Conservation (phyloP, 805 yeast species). For the Kodamaea neixiangensis region DNA sequence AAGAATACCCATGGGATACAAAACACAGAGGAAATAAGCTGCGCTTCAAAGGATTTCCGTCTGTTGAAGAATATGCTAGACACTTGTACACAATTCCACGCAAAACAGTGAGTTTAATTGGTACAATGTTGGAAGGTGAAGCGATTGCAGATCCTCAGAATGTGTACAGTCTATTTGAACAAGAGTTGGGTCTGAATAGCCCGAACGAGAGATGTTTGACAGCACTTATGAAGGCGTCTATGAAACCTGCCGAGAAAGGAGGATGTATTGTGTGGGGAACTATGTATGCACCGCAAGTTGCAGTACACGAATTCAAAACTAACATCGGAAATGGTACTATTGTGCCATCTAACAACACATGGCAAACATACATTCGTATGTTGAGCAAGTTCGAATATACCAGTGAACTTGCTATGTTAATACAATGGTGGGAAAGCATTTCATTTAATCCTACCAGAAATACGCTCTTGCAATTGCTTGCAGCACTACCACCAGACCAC, state of each 20-base stretch:
- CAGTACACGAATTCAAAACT: slow-evolving; percentile 57
- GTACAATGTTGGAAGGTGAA: slow-evolving; percentile 41
- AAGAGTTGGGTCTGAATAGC: slow-evolving; percentile 21
- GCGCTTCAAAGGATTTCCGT: slow-evolving; percentile 13
- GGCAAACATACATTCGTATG: slow-evolving; percentile 55
- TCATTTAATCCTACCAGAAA: slow-evolving; percentile 42
- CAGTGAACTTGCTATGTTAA: slow-evolving; percentile 50
- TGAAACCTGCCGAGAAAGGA: slow-evolving; percentile 18
- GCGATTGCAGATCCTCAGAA: slow-evolving; percentile 27
- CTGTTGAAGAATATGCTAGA: slow-evolving; percentile 28
- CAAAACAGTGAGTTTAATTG: slow-evolving; percentile 31
- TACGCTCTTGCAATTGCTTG: slow-evolving; percentile 42
- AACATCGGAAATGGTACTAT: slow-evolving; percentile 29
- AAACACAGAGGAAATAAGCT: background rate
- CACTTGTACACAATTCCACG: slow-evolving; percentile 22
- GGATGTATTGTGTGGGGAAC: slow-evolving; percentile 48
- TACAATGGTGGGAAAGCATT: slow-evolving; percentile 57
- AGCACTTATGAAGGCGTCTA: slow-evolving; percentile 53
- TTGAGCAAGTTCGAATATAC: slow-evolving; percentile 49
- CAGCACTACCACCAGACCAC: slow-evolving; percentile 37
- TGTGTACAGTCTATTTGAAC: slow-evolving; percentile 29
- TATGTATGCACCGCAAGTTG: slow-evolving; percentile 58
- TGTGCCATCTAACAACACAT: slow-evolving; percentile 48
- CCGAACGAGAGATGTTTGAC: slow-evolving; percentile 36
- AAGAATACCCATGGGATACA: slow-evolving; percentile 19